Evolutionary conservation across 768 basidiomycete species (phyloP), one percentile per base, ranked within the genome.

Genomic region (Saitozyma podzolica): DNA sequence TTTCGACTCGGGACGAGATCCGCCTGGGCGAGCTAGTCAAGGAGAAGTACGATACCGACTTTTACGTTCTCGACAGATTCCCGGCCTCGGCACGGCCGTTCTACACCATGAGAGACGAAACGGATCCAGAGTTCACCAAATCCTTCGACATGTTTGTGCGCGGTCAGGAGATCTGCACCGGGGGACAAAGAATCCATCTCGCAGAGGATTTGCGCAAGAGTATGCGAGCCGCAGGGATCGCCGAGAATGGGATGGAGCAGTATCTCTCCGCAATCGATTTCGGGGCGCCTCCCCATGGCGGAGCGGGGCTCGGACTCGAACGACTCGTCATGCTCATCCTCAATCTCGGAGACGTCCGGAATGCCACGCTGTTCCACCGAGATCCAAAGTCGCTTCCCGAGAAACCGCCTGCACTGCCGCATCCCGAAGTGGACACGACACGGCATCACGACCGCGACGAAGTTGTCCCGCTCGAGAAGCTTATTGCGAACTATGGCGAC

Each of bases 141-240:
- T 96, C 94, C 17, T 98, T 97, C 78, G 94, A 98, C 82, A 96
- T 98, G 82, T 97, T 98, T 85, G 93, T 98, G 89, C 86, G 94
- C 20, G 94, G 94, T 11, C 93, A 98, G 81, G 94, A 98, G 79
- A 96, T 98, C 73, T 84, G 96, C 48, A 96, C 95, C 1, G 94
- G 94, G 14, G 94, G 93, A 17, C 94, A 98, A 80, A 92, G 95
- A 80, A 88, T 97, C 59, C 93, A 96, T 80, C 91, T 95, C 67
- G 85, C 94, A 6, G 78, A 80, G 11, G 80, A 95, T 49, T 86
- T 97, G 59, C 83, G 83, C 59, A 85, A 89, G 80, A 86, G 88
- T 80, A 97, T 97, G 92, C 83, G 83, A 58, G 82, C 82, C 63
- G 89, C 89, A 78, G 91, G 90, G 14, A 87, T 97, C 65, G 89